A percentile compares a stretch with the other conserved stretches of the same genome.
Conservation (phyloP, 1,284 basidiomycete genomes). For the Calocybe gambosa region DNA sequence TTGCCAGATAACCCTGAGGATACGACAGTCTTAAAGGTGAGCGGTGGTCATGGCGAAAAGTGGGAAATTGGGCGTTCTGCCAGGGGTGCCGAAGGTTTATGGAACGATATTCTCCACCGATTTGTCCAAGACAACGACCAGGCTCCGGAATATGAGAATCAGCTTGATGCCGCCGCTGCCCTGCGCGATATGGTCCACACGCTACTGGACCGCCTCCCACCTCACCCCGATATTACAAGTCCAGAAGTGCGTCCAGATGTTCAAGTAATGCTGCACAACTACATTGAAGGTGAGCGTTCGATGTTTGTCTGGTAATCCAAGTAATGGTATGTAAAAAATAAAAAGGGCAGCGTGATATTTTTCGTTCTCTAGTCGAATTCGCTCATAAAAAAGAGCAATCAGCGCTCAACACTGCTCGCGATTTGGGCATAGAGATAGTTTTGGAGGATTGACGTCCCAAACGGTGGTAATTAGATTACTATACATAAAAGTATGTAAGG, state of each 20-base stretch:
- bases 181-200: slow-evolving; percentile 59
- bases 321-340: neutral
- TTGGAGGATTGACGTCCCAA: slow-evolving; percentile 32
- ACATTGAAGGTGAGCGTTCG: slow-evolving; percentile 44
- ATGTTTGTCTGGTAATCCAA: neutral
- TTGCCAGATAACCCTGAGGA: slow-evolving; percentile 76
- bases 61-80: slow-evolving; percentile 63
- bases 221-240: slow-evolving; percentile 13
- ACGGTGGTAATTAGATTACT: neutral
- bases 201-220: slow-evolving; percentile 48
- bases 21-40: slow-evolving; percentile 74
- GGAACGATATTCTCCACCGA: slow-evolving; percentile 48
- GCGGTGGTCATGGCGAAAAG: slow-evolving; percentile 44
- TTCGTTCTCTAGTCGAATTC: slow-evolving; percentile 39
- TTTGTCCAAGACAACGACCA: slow-evolving; percentile 32
- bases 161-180: slow-evolving; percentile 59
- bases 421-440: slow-evolving; percentile 45
- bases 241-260: slow-evolving; percentile 43
- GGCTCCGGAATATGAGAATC: slow-evolving; percentile 43
- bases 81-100: slow-evolving; percentile 49
- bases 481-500: neutral
- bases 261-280: slow-evolving; percentile 48
- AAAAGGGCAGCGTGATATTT: slow-evolving; percentile 29
- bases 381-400: slow-evolving; percentile 36
- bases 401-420: slow-evolving; percentile 41